These are phyloP conservation scores for Nicotiana sylvestris DNA, from an alignment of 257 asterid species.

Conservation along the genomic window DNA sequence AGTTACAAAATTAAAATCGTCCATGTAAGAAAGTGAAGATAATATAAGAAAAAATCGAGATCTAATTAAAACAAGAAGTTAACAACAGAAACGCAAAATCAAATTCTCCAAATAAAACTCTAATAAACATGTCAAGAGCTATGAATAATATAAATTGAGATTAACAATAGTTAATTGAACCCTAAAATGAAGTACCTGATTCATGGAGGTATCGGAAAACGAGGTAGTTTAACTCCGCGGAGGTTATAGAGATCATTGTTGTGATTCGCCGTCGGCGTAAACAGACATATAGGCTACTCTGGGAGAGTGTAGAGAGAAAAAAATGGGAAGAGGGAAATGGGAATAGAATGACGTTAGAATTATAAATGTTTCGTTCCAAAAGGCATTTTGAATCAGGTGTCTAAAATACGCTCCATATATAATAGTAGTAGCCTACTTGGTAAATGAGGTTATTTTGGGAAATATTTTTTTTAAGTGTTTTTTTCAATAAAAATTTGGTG, in stretches of 20 bases:
- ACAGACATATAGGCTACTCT: neutral
- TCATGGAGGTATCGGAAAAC: conserved; percentile 84
- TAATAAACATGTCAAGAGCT: neutral
- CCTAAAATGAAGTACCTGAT: conserved; percentile 46
- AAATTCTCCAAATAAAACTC: neutral
- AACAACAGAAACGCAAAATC: neutral
- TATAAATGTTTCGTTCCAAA: neutral
- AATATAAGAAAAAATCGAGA: too few species aligned
- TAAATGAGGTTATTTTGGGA: too few species aligned
- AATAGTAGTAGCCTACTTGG: too few species aligned
- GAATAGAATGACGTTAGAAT: neutral
- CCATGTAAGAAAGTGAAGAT: too few species aligned
- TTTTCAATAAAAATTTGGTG: too few species aligned
- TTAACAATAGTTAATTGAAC: neutral
- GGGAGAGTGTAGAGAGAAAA: neutral
- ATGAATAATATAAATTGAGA: neutral
- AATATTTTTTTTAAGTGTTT: too few species aligned
- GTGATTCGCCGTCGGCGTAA: conserved; percentile 19
- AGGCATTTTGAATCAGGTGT: neutral
- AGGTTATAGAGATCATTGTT: conserved; percentile 56
- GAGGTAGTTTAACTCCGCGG: conserved; percentile 67
- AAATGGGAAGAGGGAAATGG: neutral
- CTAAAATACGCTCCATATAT: neutral
- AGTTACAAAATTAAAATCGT: neutral
- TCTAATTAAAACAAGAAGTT: neutral